These are phyloP conservation scores for Thermochaetoides thermophila DNA, from an alignment of 495 filamentous ascomycete species.

Conservation along the genomic window DNA sequence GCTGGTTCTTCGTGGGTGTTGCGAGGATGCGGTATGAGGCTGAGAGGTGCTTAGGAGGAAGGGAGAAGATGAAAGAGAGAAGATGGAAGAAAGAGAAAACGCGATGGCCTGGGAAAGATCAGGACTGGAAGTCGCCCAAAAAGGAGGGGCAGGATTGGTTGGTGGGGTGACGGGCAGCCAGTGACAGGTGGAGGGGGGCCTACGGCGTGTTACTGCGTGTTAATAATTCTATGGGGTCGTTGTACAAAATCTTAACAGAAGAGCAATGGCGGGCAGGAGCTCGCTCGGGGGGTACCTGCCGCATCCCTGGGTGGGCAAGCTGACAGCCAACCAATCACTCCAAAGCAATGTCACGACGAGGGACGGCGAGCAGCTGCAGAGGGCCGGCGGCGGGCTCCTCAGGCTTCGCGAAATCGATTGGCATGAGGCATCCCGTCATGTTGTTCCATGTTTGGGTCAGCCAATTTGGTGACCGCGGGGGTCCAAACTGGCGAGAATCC, in stretches of 20 bases:
- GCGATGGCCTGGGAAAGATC: slow-evolving; percentile 5
- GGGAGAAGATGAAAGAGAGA: neutral
- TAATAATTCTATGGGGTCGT: no score
- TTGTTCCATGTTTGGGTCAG: no score
- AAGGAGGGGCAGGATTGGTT: slow-evolving; percentile 17
- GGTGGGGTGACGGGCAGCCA: slow-evolving; percentile 18
- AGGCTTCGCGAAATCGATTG: no score
- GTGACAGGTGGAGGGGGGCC: slow-evolving; percentile 10
- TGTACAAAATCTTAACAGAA: no score
- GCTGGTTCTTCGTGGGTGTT: slow-evolving; percentile 1
- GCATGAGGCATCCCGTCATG: no score
- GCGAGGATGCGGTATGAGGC: neutral
- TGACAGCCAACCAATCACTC: no score
- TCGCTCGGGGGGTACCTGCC: no score
- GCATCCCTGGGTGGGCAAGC: no score
- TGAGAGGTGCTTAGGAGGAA: slow-evolving; percentile 1
- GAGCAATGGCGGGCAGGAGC: neutral
- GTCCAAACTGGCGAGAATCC: slow-evolving; percentile 2
- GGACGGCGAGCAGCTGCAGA: no score
- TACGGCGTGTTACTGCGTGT: slow-evolving; percentile 10
- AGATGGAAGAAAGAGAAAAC: neutral
- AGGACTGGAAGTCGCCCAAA: neutral
- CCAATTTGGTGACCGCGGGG: slow-evolving; percentile 3
- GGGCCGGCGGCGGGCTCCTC: no score
- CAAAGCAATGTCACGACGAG: no score